These are phyloP conservation scores for Trichoderma reesei DNA, from an alignment of 495 filamentous ascomycete species.

Conservation along the genomic window DNA sequence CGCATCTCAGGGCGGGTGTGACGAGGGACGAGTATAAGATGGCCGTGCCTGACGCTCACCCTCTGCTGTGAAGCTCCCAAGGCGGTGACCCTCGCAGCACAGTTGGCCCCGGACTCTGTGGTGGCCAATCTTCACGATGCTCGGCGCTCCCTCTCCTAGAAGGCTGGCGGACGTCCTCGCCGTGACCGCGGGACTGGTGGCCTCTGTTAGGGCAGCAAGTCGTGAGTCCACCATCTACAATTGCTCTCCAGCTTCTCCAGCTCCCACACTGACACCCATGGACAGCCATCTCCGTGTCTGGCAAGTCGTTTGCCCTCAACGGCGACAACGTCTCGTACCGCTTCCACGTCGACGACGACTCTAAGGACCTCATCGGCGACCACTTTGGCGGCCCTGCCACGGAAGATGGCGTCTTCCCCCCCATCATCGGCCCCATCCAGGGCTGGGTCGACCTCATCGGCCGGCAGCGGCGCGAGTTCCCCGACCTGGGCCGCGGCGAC, in stretches of 20 bases:
- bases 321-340: conserved; percentile 42
- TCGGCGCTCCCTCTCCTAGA: not conserved
- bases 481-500: conserved; percentile 45
- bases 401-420: conserved; percentile 23
- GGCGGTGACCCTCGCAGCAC: not conserved
- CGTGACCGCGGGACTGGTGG: not conserved
- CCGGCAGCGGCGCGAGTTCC: conserved; percentile 43
- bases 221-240: not conserved
- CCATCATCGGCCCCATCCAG: conserved; percentile 22
- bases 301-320: conserved; percentile 36
- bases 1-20: not conserved
- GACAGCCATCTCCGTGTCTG: conserved; percentile 7
- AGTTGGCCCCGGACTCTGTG: too few relatives aligned
- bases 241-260: too few relatives aligned
- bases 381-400: conserved; percentile 42
- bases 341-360: conserved; percentile 42
- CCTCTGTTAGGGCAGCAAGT: not conserved
- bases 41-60: not conserved
- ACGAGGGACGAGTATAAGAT: not conserved
- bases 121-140: not conserved
- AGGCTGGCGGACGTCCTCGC: not conserved
- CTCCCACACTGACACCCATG: not conserved
- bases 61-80: not conserved
- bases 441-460: conserved; percentile 39
- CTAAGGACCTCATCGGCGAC: conserved; percentile 40